Evolutionary conservation across 805 yeast species (phyloP), one percentile per base, ranked within the genome.

Genomic region (Barnettozyma siamensis): DNA sequence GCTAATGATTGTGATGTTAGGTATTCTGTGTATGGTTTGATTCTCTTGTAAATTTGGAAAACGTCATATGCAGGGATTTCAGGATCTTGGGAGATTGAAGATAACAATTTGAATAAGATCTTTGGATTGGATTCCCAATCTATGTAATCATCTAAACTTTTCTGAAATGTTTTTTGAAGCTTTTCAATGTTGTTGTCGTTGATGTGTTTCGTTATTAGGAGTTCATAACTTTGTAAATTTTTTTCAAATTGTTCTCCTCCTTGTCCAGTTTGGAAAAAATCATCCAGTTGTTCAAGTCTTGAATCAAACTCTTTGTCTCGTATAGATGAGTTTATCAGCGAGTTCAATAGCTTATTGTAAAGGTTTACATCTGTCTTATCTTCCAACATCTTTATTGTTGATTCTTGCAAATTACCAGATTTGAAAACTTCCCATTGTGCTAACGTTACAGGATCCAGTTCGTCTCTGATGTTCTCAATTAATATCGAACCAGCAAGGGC

Each of bases 1-100:
- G 58, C 55, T 35, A 72, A 60, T 0, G 76, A 61, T 1, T 51
- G 55, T 12, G 67, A 59, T 35, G 68, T 65, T 7, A 75, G 49
- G 7, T 50, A 53, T 13, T 58, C 57, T 7, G 67, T 66, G 44
- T 64, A 70, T n/a, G 57, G 54, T 40, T 70, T 63, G 28, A 76
- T 62, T 31, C 65, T 66, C 42, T 66, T 63, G 43, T 73, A 73
- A 28, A 65, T 57, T 18, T 62, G 57, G 43, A 64, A 54, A 1
- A 54, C 58, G 7, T 49, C 45, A 4, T 42, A 35, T 2, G 56
- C 55, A 27, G 62, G 59, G 4, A 58, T 48, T 6, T 51, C 44
- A 5, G 57, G 55, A 1, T 59, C 46, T 5, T 47, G 37, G 17
- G 64, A 54, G 23, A 65, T 35, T 3, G 57, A 51, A 2, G 50